phyloP scores from a whole-genome alignment of 2,329 filamentous ascomycete genomes.

The Sclerotinia borealis region DNA sequence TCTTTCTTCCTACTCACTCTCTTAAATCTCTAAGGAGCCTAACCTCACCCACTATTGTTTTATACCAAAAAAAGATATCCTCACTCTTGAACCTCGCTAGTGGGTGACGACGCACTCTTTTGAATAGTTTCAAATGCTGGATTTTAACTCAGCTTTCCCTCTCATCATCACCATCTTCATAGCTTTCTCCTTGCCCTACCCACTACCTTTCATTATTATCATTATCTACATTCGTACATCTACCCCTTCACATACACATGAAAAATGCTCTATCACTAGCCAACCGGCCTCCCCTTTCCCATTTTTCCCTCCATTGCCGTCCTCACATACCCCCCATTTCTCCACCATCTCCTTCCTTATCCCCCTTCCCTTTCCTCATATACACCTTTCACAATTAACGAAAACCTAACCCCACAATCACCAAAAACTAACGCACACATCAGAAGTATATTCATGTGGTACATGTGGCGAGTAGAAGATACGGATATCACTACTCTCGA shows the following conservation, averaged over 20 bases:
- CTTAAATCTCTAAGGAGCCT: neutral
- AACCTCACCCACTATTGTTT: neutral
- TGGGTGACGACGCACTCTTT: neutral
- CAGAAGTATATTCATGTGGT: slow-evolving; percentile 94
- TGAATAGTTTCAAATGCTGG: neutral
- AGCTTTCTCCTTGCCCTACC: neutral
- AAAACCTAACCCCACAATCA: neutral
- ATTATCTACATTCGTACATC: neutral
- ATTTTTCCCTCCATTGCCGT: neutral
- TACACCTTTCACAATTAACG: neutral
- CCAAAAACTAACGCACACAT: neutral
- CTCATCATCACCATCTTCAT: too few species aligned
- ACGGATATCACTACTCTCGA: slow-evolving; percentile 64
- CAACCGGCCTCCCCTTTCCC: neutral
- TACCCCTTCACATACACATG: too few species aligned
- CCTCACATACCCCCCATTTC: neutral
- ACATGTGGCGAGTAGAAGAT: slow-evolving; percentile 86
- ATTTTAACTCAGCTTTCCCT: neutral
- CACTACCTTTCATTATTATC: neutral
- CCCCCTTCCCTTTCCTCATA: neutral
- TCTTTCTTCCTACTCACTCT: neutral
- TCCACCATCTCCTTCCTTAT: too few species aligned
- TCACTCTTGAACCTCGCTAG: neutral
- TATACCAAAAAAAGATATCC: neutral
- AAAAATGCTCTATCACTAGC: too few species aligned